Conservation (phyloP, 2,329 filamentous ascomycete species). For the Talaromyces verruculosus region DNA sequence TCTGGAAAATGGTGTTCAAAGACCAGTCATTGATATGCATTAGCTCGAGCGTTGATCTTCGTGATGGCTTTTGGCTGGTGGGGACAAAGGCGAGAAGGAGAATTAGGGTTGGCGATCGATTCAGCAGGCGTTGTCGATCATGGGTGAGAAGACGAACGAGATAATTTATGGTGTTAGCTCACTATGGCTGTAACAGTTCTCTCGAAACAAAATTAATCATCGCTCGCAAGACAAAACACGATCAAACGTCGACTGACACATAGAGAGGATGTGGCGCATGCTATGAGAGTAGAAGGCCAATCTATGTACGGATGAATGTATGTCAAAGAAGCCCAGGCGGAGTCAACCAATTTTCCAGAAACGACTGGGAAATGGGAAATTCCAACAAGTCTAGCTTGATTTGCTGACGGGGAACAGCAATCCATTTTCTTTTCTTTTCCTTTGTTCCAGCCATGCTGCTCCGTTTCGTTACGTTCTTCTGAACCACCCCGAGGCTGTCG, state of each 20-base stretch:
- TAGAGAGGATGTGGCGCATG: neutral
- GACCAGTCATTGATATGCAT: constrained; percentile 11
- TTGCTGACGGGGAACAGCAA: neutral
- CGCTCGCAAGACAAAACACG: neutral
- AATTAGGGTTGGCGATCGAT: constrained; percentile 12
- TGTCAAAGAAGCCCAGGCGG: neutral
- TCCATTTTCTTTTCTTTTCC: neutral
- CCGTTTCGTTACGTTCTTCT: neutral
- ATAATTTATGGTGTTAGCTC: neutral
- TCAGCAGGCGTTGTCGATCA: neutral
- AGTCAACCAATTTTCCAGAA: constrained; percentile 19
- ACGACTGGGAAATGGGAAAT: constrained; percentile 17
- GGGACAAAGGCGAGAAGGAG: neutral
- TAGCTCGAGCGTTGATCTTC: constrained; percentile 11
- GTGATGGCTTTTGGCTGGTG: neutral
- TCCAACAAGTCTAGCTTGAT: neutral
- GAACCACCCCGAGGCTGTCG: constrained; percentile 12
- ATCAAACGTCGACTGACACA: neutral
- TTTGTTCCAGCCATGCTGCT: constrained; percentile 15
- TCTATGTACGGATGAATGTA: neutral
- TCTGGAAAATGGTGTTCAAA: constrained; percentile 2
- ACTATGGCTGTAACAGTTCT: neutral
- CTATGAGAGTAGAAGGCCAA: neutral
- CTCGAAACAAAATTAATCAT: neutral
- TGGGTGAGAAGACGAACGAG: neutral